Evolutionary conservation across 1,139 yeast genomes (phyloP).

Genomic region (Hansenula sp.): DNA sequence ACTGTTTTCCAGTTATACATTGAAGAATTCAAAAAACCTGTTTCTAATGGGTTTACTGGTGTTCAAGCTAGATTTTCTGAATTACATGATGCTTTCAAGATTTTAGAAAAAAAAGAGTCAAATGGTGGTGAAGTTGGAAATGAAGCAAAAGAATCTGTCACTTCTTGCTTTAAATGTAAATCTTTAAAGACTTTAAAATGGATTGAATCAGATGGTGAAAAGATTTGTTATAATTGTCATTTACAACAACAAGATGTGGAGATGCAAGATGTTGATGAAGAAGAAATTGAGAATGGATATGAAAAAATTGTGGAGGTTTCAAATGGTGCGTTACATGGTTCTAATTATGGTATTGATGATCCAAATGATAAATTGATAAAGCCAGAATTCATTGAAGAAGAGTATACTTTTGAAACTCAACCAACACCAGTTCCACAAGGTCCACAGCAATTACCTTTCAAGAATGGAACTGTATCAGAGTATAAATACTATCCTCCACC

Average conservation of each 20-base stretch:
- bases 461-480: neutral
- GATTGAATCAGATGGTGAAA: conserved; percentile 10
- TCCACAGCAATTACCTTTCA: conserved; percentile 1
- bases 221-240: conserved; percentile 14
- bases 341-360: conserved; percentile 17
- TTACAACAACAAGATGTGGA: conserved; percentile 7
- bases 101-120: neutral
- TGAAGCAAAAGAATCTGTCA: neutral
- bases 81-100: conserved; percentile 1
- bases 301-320: conserved; percentile 14
- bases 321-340: conserved; percentile 13
- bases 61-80: conserved; percentile 13
- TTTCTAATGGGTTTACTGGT: conserved; percentile 6
- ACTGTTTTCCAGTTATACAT: conserved; percentile 35
- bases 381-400: neutral
- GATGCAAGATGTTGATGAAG: conserved; percentile 16
- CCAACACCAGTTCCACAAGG: neutral
- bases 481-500: conserved; percentile 2
- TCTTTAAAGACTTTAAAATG: conserved; percentile 22
- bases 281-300: conserved; percentile 6
- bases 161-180: conserved; percentile 6
- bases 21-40: conserved; percentile 28
- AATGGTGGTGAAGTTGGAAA: neutral
- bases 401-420: neutral
- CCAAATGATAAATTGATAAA: conserved; percentile 9